phyloP scores from a whole-genome alignment of 176 grass and related monocot genomes.

The Phragmites australis region DNA sequence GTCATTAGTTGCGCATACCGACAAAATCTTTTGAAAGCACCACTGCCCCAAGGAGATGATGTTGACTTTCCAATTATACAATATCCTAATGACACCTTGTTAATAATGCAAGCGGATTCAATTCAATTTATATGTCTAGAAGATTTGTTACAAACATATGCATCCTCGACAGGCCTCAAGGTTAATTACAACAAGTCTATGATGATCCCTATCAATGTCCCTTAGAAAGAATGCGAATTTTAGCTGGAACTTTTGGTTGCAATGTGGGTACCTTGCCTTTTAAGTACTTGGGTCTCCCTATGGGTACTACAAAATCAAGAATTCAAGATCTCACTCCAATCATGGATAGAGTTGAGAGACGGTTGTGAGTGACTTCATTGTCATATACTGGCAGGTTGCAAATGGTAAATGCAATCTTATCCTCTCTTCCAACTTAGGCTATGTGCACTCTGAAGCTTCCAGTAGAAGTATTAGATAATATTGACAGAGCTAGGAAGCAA shows the following conservation, averaged over 20 bases:
- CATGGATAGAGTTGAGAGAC: not conserved
- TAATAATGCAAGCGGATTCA: not conserved
- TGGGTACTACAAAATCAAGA: not conserved
- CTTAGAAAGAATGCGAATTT: not conserved
- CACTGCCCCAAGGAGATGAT: not conserved
- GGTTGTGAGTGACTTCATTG: too few relatives aligned
- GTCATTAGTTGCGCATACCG: not conserved
- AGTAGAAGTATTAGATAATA: too few relatives aligned
- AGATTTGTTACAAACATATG: not conserved
- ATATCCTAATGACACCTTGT: not conserved
- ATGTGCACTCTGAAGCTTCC: too few relatives aligned
- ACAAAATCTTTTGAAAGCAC: not conserved
- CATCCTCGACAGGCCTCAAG: not conserved
- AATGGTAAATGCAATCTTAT: too few relatives aligned
- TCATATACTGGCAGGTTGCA: too few relatives aligned
- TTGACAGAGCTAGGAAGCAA: too few relatives aligned
- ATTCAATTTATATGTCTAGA: not conserved
- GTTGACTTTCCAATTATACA: not conserved
- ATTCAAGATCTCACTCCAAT: not conserved
- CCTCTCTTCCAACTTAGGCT: too few relatives aligned
- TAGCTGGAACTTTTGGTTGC: not conserved
- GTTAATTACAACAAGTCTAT: not conserved
- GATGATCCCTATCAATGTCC: not conserved
- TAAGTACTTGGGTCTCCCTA: not conserved
- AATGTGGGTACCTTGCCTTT: not conserved